These are phyloP conservation scores for Ophiostoma fasciatum DNA, from an alignment of 2,329 filamentous ascomycete species.

Conservation along the genomic window DNA sequence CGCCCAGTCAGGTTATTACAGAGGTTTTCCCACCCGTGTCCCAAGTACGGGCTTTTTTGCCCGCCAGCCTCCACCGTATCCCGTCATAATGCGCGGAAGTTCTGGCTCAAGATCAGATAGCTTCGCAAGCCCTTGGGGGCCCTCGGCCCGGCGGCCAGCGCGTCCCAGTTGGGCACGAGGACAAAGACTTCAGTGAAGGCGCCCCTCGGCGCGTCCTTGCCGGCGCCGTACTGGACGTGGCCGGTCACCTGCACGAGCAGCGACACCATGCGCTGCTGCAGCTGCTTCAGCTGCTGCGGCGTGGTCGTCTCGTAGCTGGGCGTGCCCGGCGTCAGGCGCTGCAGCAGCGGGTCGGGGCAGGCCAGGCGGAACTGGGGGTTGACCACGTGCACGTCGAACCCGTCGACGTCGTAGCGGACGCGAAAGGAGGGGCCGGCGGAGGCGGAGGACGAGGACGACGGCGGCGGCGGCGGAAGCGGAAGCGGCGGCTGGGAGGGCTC, in stretches of 20 bases:
- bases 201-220: constrained; percentile 45
- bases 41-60: no score
- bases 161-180: constrained; percentile 60
- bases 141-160: constrained; percentile 30
- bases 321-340: constrained; percentile 8
- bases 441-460: not conserved
- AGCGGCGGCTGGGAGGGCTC: constrained; percentile 2
- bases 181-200: constrained; percentile 72
- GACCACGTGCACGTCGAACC: constrained; percentile 62
- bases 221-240: constrained; percentile 51
- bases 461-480: not conserved
- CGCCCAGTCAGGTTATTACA: no score
- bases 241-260: constrained; percentile 63
- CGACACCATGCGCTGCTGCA: constrained; percentile 47
- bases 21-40: no score
- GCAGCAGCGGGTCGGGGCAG: constrained; percentile 31
- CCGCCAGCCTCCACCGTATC: no score
- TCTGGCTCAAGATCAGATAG: constrained; percentile 59
- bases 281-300: constrained; percentile 13
- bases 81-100: constrained; percentile 42
- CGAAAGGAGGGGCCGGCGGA: constrained; percentile 8
- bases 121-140: constrained; percentile 36
- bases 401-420: constrained; percentile 56
- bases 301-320: constrained; percentile 16
- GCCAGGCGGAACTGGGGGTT: constrained; percentile 50